These are phyloP conservation scores for Luffa acutangula DNA, from an alignment of 306 rosid species.

Conservation along the genomic window DNA sequence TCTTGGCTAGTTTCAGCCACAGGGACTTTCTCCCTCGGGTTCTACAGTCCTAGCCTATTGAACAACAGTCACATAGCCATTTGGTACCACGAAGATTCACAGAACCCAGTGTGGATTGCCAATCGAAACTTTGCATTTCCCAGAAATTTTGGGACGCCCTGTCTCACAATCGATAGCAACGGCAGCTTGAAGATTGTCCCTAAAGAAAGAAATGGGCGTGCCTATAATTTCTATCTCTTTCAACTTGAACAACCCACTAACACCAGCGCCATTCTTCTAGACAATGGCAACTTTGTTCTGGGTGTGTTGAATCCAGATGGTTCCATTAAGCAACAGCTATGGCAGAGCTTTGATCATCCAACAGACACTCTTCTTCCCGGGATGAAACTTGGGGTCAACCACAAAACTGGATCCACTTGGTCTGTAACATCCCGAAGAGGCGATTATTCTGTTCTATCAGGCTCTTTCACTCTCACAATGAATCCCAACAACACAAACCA, in stretches of 20 bases:
- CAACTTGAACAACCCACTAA: constrained; percentile 11
- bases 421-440: constrained; percentile 15
- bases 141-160: not conserved
- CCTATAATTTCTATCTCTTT: not conserved
- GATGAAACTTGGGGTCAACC: constrained; percentile 20
- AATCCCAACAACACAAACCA: constrained; percentile 11
- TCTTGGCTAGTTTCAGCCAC: constrained; percentile 6
- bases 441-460: not conserved
- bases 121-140: constrained; percentile 14
- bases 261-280: constrained; percentile 9
- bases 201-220: not conserved
- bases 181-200: constrained; percentile 19
- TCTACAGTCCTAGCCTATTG: not conserved
- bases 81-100: not conserved
- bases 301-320: constrained; percentile 12
- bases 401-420: constrained; percentile 14
- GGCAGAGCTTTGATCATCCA: constrained; percentile 26
- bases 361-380: constrained; percentile 18
- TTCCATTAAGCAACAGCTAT: constrained; percentile 1
- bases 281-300: constrained; percentile 15
- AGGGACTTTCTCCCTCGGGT: constrained; percentile 15
- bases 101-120: constrained; percentile 16
- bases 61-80: constrained; percentile 12
- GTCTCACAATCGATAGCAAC: constrained; percentile 12
- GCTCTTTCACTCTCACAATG: constrained; percentile 16